phyloP scores from a whole-genome alignment of 176 grass and related monocot genomes.

The barley (Hordeum vulgare) region DNA sequence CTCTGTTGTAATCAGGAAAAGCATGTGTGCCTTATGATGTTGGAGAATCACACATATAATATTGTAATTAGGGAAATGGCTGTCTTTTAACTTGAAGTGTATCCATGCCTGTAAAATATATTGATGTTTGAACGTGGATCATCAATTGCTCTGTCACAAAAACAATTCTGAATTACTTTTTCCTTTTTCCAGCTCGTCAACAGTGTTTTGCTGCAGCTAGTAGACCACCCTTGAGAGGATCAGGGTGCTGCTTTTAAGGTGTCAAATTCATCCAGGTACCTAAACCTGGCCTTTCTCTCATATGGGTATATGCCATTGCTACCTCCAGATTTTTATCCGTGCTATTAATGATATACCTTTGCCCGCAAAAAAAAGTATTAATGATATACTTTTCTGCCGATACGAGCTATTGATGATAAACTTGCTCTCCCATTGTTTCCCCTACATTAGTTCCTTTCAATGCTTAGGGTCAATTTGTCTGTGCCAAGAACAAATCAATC shows the following conservation, averaged over 20 bases:
- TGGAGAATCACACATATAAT: neutral
- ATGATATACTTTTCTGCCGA: too few relatives aligned
- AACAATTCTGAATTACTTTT: neutral
- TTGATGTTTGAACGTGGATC: neutral
- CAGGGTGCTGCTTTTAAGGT: too few relatives aligned
- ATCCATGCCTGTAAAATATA: slow-evolving; percentile 1
- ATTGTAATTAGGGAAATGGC: neutral
- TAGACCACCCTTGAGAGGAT: too few relatives aligned
- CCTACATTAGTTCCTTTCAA: neutral
- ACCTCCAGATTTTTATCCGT: too few relatives aligned
- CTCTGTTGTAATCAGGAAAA: neutral
- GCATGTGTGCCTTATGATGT: neutral
- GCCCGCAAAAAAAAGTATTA: too few relatives aligned
- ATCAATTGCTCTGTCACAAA: neutral
- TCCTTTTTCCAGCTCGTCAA: too few relatives aligned
- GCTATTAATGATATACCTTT: too few relatives aligned
- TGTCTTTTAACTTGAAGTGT: neutral
- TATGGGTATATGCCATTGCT: too few relatives aligned
- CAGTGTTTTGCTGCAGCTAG: too few relatives aligned
- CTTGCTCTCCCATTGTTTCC: neutral
- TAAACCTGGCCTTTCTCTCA: too few relatives aligned
- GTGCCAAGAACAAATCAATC: neutral
- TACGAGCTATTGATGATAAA: neutral
- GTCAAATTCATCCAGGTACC: too few relatives aligned
- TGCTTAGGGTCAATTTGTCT: neutral